These are phyloP conservation scores for Hermanozyma aechmeae DNA, from an alignment of 805 yeast genomes.

Conservation along the genomic window DNA sequence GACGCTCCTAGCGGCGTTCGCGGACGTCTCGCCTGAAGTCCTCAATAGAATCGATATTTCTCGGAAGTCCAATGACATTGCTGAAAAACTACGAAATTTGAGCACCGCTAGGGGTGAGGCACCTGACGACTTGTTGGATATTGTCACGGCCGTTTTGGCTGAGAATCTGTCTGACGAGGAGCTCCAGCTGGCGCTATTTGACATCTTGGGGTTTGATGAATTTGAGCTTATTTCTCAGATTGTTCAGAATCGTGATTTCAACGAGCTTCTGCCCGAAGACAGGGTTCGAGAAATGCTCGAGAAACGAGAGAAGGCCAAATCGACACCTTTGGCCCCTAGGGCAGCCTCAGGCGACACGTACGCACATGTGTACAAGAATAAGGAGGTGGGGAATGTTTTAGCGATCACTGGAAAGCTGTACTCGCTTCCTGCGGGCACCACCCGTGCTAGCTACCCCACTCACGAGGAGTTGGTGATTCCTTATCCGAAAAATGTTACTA, in stretches of 20 bases:
- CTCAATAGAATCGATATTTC: not conserved
- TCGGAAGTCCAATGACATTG: not conserved
- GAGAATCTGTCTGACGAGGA: constrained; percentile 42
- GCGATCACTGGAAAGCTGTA: constrained; percentile 76
- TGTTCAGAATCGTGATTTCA: constrained; percentile 32
- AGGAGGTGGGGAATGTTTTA: constrained; percentile 46
- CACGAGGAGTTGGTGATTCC: constrained; percentile 86
- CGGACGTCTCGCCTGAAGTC: constrained; percentile 19
- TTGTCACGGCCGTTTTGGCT: constrained; percentile 22
- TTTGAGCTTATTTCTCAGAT: constrained; percentile 67
- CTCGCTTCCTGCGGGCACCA: constrained; percentile 74
- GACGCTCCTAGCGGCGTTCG: constrained; percentile 26
- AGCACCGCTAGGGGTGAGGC: not conserved
- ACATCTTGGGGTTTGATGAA: constrained; percentile 78
- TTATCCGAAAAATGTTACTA: constrained; percentile 43
- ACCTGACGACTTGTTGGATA: constrained; percentile 13
- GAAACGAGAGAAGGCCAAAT: constrained; percentile 36
- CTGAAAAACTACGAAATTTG: not conserved
- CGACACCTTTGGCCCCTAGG: constrained; percentile 31
- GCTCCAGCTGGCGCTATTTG: constrained; percentile 65
- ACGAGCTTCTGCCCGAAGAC: constrained; percentile 6
- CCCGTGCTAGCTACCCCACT: constrained; percentile 46
- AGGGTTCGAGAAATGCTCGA: constrained; percentile 2
- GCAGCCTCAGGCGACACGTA: constrained; percentile 27
- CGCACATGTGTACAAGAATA: constrained; percentile 79